Evolutionary conservation across 345 rosid species (phyloP).

Genomic region (Rhizophora mangle): DNA sequence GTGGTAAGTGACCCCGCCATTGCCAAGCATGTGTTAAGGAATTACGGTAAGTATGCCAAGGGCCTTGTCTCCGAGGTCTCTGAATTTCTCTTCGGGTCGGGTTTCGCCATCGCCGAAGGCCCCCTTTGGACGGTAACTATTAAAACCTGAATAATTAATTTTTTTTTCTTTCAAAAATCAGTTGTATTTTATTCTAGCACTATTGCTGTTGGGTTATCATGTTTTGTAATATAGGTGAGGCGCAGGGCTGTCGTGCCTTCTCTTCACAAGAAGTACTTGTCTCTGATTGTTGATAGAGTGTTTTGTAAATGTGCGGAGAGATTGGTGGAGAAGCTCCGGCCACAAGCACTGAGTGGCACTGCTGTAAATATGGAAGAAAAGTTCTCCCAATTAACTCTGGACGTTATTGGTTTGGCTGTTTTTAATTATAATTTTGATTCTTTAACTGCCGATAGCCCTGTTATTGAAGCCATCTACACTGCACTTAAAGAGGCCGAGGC

Average conservation of each 20-base stretch:
- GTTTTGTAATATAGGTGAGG: constrained; percentile 54
- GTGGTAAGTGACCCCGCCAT: constrained; percentile 86
- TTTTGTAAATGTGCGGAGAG: constrained; percentile 88
- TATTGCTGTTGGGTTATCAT: constrained; percentile 10
- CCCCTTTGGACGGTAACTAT: constrained; percentile 76
- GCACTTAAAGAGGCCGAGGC: constrained; percentile 92
- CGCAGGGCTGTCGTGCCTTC: constrained; percentile 93
- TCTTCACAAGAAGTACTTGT: constrained; percentile 84
- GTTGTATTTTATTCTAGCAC: no score
- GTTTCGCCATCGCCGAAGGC: constrained; percentile 92
- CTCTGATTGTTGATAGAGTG: constrained; percentile 84
- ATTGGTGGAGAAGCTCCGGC: constrained; percentile 79
- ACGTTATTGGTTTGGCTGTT: constrained; percentile 77
- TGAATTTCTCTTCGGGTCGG: constrained; percentile 84
- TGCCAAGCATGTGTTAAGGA: constrained; percentile 81
- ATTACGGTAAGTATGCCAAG: constrained; percentile 78
- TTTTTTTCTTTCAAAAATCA: no score
- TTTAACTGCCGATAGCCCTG: constrained; percentile 69
- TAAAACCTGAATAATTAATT: no score
- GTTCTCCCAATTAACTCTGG: constrained; percentile 88
- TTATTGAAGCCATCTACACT: constrained; percentile 87
- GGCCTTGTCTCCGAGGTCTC: constrained; percentile 93
- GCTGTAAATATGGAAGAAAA: constrained; percentile 93
- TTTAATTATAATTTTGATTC: constrained; percentile 92
- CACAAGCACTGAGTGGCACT: constrained; percentile 59